Conservation (phyloP, 1,284 basidiomycete species). For the Ustilago lituana region DNA sequence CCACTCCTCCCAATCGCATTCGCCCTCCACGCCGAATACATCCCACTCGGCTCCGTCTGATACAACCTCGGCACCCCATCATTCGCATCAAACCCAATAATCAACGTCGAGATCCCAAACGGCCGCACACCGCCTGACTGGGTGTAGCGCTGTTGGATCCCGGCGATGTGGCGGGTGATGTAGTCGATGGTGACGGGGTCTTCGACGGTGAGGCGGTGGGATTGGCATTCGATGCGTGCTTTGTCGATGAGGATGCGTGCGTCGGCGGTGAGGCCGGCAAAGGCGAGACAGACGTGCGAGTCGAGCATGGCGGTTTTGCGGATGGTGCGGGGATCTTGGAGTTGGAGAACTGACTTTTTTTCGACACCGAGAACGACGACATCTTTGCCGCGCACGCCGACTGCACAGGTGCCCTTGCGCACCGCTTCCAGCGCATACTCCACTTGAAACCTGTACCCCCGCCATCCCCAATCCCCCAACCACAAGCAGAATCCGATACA, state of each 20-base stretch:
- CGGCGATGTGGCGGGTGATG: slow-evolving; percentile 96
- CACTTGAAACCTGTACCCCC: slow-evolving; percentile 75
- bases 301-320: slow-evolving; percentile 98
- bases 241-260: slow-evolving; percentile 98
- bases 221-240: slow-evolving; percentile 96
- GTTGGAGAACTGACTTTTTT: slow-evolving; percentile 96
- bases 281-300: slow-evolving; percentile 96
- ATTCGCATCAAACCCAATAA: slow-evolving; percentile 96
- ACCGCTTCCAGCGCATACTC: slow-evolving; percentile 99
- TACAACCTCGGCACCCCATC: slow-evolving; percentile 88
- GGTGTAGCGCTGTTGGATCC: slow-evolving; percentile 98
- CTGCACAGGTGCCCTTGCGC: slow-evolving; percentile 95
- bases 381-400: slow-evolving; percentile 92
- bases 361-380: slow-evolving; percentile 97
- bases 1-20: slow-evolving; percentile 97
- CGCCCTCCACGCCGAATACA: slow-evolving; percentile 98
- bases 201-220: slow-evolving; percentile 94
- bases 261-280: slow-evolving; percentile 96
- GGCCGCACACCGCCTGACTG: slow-evolving; percentile 98
- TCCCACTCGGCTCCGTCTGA: slow-evolving; percentile 96
- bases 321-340: slow-evolving; percentile 97
- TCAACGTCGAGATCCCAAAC: slow-evolving; percentile 96
- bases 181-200: slow-evolving; percentile 98
- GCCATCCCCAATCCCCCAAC: too few relatives aligned
- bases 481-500: too few relatives aligned